Evolutionary conservation across 2,329 filamentous ascomycete species (phyloP).

Genomic region (Paracorniculantispora psalliotae): DNA sequence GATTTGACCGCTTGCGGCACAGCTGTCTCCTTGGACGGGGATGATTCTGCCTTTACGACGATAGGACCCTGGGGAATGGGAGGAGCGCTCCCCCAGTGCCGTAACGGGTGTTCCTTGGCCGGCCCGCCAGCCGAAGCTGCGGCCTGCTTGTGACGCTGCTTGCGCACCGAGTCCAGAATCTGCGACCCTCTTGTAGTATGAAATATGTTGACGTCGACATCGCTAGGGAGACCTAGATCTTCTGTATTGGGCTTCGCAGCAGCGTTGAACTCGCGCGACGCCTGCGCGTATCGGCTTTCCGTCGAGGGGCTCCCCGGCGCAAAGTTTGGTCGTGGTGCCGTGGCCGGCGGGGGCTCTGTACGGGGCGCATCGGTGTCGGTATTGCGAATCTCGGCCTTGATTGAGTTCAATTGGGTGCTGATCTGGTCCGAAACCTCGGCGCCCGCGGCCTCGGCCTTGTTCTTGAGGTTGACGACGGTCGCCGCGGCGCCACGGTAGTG

Average conservation of each 20-base stretch:
- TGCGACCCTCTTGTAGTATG: slow-evolving; percentile 42
- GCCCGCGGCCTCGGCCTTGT: slow-evolving; percentile 15
- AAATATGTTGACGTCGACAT: slow-evolving; percentile 44
- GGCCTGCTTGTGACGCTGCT: slow-evolving; percentile 12
- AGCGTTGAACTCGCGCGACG: slow-evolving; percentile 1
- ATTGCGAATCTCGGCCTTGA: background rate
- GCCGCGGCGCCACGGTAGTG: slow-evolving; percentile 42
- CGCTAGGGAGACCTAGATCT: slow-evolving; percentile 33
- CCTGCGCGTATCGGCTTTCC: slow-evolving; percentile 6
- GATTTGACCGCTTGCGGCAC: background rate
- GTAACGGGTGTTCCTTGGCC: slow-evolving; percentile 33
- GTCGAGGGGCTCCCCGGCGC: background rate
- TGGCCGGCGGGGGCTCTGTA: background rate
- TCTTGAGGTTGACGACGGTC: slow-evolving; percentile 32
- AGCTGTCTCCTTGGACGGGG: background rate
- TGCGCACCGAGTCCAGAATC: slow-evolving; percentile 35
- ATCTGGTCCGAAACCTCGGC: background rate
- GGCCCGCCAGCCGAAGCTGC: slow-evolving; percentile 17
- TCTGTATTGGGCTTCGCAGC: slow-evolving; percentile 17
- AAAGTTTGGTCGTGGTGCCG: background rate
- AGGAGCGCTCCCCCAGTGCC: slow-evolving; percentile 27
- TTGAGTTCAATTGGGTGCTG: slow-evolving; percentile 1
- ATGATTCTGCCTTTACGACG: background rate
- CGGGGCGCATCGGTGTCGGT: background rate
- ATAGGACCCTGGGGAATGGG: background rate